These are phyloP conservation scores for Diaporthe citrichinensis DNA, from an alignment of 2,329 filamentous ascomycete species.

Conservation along the genomic window DNA sequence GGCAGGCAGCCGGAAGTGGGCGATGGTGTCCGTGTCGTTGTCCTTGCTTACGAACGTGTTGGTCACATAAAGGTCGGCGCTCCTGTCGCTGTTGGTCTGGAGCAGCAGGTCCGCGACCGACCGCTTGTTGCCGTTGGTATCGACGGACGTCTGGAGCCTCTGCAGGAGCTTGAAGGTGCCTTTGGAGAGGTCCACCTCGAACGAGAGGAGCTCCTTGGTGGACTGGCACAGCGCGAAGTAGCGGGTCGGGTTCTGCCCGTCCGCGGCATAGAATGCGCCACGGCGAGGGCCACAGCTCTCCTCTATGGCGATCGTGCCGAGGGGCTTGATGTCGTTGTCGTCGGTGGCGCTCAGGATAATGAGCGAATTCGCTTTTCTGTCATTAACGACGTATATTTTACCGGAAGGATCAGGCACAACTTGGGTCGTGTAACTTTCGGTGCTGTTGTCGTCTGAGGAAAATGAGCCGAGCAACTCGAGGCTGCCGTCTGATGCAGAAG, in stretches of 20 bases:
- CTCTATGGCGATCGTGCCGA: constrained; percentile 50
- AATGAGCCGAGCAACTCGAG: neutral
- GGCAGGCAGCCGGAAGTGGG: constrained; percentile 56
- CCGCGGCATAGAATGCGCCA: constrained; percentile 59
- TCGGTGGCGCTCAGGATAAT: constrained; percentile 58
- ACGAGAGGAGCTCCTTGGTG: constrained; percentile 58
- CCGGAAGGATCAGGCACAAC: constrained; percentile 62
- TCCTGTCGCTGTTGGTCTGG: constrained; percentile 41
- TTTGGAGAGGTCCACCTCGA: constrained; percentile 53
- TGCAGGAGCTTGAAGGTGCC: constrained; percentile 54
- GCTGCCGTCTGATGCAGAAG: neutral
- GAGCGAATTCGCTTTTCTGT: constrained; percentile 63
- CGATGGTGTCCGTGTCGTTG: constrained; percentile 58
- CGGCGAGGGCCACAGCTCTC: constrained; percentile 64
- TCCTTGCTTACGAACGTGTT: constrained; percentile 62
- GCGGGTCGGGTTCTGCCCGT: constrained; percentile 53
- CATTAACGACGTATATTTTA: constrained; percentile 62
- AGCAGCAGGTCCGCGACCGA: constrained; percentile 60
- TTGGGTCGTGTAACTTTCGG: constrained; percentile 58
- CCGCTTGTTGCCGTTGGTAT: constrained; percentile 50
- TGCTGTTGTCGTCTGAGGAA: neutral
- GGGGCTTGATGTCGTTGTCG: constrained; percentile 55
- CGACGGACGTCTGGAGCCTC: constrained; percentile 55
- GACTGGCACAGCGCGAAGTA: constrained; percentile 65
- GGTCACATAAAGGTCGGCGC: constrained; percentile 62